A percentile compares a stretch with the other conserved stretches of the same genome.
Evolutionary conservation across 2,329 filamentous ascomycete species (phyloP).

Genomic region (Fusarium zealandicum): DNA sequence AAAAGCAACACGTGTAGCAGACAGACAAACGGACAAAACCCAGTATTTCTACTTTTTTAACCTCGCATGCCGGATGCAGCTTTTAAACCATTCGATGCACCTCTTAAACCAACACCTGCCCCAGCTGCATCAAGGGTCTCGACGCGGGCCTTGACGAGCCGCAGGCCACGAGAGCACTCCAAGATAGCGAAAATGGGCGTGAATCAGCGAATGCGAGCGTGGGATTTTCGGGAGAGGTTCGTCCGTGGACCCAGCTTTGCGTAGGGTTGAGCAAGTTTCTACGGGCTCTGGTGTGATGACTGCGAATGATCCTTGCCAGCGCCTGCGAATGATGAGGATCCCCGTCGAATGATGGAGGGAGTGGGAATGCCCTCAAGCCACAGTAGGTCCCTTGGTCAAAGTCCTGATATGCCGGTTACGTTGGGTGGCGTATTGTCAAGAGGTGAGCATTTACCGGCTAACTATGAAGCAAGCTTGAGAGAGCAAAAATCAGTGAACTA

Average conservation of each 20-base stretch:
- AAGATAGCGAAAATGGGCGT: background rate
- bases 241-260: conserved; percentile 13
- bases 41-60: conserved; percentile 15
- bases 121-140: background rate
- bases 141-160: background rate
- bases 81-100: background rate
- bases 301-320: conserved; percentile 1
- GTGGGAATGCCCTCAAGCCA: too few species aligned
- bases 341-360: too few species aligned
- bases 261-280: conserved; percentile 40
- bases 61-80: background rate
- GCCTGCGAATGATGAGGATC: too few species aligned
- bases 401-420: too few species aligned
- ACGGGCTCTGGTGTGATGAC: conserved; percentile 22
- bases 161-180: background rate
- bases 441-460: too few species aligned
- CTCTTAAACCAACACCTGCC: background rate
- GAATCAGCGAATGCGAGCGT: conserved; percentile 1
- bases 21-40: background rate
- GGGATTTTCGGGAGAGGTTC: conserved; percentile 17
- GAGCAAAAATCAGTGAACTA: too few species aligned
- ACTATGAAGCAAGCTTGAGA: too few species aligned
- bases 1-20: too few species aligned
- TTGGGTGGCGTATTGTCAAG: too few species aligned
- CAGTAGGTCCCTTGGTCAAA: too few species aligned